Percentiles rank a stretch among this genome's conserved stretches.
Conservation (phyloP, 2,329 filamentous ascomycete genomes). For the Ilyonectria mors-panacis region DNA sequence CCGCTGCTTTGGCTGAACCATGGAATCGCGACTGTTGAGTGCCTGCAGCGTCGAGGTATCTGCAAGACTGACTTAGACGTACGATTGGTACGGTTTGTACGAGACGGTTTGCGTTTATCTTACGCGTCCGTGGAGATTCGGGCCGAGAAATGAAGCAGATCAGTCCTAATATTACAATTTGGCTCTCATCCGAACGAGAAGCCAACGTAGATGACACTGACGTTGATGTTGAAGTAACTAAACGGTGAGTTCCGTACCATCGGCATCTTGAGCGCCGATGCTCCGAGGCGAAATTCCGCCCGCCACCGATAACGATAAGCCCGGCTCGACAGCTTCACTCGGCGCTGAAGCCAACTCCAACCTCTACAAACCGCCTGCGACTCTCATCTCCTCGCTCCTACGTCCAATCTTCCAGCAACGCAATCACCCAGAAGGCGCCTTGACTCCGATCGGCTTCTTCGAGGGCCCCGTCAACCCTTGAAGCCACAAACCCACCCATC, state of each 20-base stretch:
- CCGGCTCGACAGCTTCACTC: constrained; percentile 8
- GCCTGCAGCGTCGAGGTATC: neutral
- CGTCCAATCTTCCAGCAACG: neutral
- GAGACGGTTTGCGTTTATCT: neutral
- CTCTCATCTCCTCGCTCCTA: neutral
- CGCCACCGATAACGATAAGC: constrained; percentile 22
- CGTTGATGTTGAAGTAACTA: neutral
- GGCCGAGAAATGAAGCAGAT: neutral
- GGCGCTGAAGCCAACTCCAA: neutral
- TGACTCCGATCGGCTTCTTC: neutral
- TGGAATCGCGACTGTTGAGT: neutral
- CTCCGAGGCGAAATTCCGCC: constrained; percentile 16
- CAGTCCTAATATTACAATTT: too few species aligned
- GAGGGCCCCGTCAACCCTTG: neutral
- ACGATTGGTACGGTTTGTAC: neutral
- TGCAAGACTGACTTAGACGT: neutral
- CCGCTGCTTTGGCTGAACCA: constrained; percentile 1
- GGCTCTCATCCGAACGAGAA: neutral
- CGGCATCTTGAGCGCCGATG: constrained; percentile 19
- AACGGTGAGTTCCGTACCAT: neutral
- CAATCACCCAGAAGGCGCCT: neutral
- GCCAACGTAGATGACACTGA: neutral
- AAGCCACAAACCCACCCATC: constrained; percentile 1
- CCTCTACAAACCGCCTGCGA: neutral
- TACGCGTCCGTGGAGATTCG: constrained; percentile 1